Percentiles rank a stretch among this genome's conserved stretches.
These are phyloP conservation scores for Colletotrichum sansevieriae DNA, from an alignment of 2,329 filamentous ascomycete species.

Conservation along the genomic window DNA sequence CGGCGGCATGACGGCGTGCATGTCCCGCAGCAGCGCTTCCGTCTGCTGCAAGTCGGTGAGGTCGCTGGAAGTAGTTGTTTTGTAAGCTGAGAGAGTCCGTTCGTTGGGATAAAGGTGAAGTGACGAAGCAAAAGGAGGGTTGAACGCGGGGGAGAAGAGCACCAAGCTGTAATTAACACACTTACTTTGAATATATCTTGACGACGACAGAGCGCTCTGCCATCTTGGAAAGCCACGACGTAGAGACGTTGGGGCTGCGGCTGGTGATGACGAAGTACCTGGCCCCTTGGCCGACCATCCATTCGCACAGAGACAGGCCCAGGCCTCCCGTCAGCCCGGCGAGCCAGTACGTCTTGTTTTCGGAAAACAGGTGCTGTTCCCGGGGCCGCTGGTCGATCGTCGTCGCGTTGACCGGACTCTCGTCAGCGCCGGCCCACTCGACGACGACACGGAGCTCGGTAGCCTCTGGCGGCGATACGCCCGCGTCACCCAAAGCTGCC, in stretches of 20 bases:
- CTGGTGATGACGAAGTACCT: slow-evolving; percentile 51
- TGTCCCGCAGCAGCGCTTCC: no score
- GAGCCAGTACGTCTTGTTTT: slow-evolving; percentile 48
- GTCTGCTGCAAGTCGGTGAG: no score
- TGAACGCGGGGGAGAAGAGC: no score
- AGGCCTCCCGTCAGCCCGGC: slow-evolving; percentile 49
- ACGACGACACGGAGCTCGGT: no score
- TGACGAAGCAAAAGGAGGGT: no score
- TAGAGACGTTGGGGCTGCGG: slow-evolving; percentile 47
- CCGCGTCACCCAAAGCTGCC: no score
- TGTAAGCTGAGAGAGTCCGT: no score
- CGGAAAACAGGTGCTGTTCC: background rate
- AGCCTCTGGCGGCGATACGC: no score
- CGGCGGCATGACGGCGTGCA: slow-evolving; percentile 23
- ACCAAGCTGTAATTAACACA: background rate
- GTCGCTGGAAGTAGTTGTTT: no score
- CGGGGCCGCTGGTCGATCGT: background rate
- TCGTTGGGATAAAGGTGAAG: no score
- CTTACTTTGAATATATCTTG: slow-evolving; percentile 45
- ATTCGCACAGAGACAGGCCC: slow-evolving; percentile 52
- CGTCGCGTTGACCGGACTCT: background rate
- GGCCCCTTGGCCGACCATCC: slow-evolving; percentile 52
- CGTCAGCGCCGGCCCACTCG: no score
- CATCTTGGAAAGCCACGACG: slow-evolving; percentile 42
- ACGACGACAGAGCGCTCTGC: slow-evolving; percentile 49